A percentile compares a stretch with the other conserved stretches of the same genome.
phyloP scores from a whole-genome alignment of 495 filamentous ascomycete genomes.

The Rhizodiscina lignyota region DNA sequence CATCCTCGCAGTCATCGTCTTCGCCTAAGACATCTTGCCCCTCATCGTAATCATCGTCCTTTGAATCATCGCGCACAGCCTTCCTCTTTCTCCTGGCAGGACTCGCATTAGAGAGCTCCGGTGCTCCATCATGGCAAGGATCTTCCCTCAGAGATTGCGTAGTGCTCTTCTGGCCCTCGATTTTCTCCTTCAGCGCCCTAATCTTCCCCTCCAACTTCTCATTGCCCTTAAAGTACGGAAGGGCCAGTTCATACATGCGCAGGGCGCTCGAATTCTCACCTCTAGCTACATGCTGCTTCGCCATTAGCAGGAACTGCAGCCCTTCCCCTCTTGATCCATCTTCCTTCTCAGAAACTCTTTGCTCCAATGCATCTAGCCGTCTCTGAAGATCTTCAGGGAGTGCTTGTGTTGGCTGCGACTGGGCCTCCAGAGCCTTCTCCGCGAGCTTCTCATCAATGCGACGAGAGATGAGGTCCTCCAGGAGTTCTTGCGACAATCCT shows the following conservation, averaged over 20 bases:
- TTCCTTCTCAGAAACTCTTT: constrained; percentile 62
- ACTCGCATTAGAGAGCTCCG: background rate
- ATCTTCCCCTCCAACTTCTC: constrained; percentile 70
- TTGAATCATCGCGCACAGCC: constrained; percentile 8
- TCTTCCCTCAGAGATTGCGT: too few species aligned
- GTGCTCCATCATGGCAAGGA: too few species aligned
- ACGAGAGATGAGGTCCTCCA: constrained; percentile 80
- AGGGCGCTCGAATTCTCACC: constrained; percentile 66
- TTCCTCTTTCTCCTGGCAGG: background rate
- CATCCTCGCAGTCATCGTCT: constrained; percentile 26
- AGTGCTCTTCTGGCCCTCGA: constrained; percentile 26
- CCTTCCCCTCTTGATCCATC: constrained; percentile 58
- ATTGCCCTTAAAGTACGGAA: constrained; percentile 76
- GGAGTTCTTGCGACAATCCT: constrained; percentile 52
- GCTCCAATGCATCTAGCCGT: constrained; percentile 69
- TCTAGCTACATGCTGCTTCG: constrained; percentile 71
- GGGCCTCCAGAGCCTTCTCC: constrained; percentile 34
- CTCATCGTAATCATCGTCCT: background rate
- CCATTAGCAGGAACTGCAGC: constrained; percentile 70
- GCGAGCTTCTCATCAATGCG: constrained; percentile 83
- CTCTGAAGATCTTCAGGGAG: constrained; percentile 63
- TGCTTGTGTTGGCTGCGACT: constrained; percentile 22
- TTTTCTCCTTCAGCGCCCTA: constrained; percentile 41
- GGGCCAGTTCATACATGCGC: constrained; percentile 71
- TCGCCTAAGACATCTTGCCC: constrained; percentile 14